These are phyloP conservation scores for Ustilago loliicola DNA, from an alignment of 1,284 basidiomycete species.

Conservation along the genomic window DNA sequence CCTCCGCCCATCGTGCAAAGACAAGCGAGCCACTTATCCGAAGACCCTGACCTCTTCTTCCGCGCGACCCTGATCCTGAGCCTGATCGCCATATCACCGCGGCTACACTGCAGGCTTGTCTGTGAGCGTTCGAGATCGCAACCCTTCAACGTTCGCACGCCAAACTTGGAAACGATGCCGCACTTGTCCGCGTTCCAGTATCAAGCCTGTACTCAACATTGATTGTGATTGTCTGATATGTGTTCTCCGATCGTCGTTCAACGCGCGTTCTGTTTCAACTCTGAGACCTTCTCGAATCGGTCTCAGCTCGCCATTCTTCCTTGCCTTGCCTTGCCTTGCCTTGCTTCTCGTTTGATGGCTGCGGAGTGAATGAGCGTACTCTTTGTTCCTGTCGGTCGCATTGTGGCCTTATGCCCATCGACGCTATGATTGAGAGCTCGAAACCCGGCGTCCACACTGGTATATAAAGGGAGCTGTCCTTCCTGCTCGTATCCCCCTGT, in stretches of 20 bases:
- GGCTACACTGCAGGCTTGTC: neutral
- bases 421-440: neutral
- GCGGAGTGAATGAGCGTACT: neutral
- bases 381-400: neutral
- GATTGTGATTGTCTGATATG: conserved; percentile 14
- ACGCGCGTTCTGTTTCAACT: conserved; percentile 17
- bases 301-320: conserved; percentile 1
- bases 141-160: conserved; percentile 9
- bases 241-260: conserved; percentile 26
- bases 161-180: conserved; percentile 4
- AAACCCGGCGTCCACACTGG: neutral
- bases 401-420: neutral
- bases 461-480: conserved; percentile 1
- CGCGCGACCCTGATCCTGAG: conserved; percentile 5
- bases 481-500: neutral
- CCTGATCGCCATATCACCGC: neutral
- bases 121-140: neutral
- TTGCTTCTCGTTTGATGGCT: neutral
- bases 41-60: conserved; percentile 10
- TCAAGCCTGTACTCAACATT: neutral
- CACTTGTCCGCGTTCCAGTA: neutral
- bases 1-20: conserved; percentile 14
- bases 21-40: conserved; percentile 12
- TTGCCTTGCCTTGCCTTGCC: neutral
- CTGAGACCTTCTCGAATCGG: conserved; percentile 13